These are phyloP conservation scores for Magnaporthiopsis rhizophila DNA, from an alignment of 2,329 filamentous ascomycete species.

Conservation along the genomic window DNA sequence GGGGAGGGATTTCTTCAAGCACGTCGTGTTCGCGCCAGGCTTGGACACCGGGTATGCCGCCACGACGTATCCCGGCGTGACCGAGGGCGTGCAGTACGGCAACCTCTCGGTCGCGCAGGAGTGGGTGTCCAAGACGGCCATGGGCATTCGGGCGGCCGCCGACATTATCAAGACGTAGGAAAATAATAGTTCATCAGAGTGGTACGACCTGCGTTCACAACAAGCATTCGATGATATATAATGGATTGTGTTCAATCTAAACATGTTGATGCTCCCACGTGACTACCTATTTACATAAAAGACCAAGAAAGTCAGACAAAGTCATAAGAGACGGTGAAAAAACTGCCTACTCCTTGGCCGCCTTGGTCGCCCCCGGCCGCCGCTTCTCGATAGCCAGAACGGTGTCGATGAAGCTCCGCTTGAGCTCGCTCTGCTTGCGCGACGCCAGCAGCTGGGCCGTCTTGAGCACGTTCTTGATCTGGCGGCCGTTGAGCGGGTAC, in stretches of 20 bases:
- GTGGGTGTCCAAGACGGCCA: slow-evolving; percentile 28
- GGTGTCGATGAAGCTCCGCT: slow-evolving; percentile 21
- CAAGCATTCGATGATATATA: too few relatives aligned
- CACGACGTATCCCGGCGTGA: slow-evolving; percentile 47
- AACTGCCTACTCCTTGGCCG: not conserved
- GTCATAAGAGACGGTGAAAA: not conserved
- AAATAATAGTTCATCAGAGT: too few relatives aligned
- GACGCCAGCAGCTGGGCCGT: slow-evolving; percentile 23
- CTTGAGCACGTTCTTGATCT: slow-evolving; percentile 30
- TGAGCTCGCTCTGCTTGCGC: slow-evolving; percentile 25
- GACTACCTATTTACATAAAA: too few relatives aligned
- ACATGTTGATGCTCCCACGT: too few relatives aligned
- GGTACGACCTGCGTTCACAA: too few relatives aligned
- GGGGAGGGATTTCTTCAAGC: slow-evolving; percentile 34
- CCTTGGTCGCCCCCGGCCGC: slow-evolving; percentile 12
- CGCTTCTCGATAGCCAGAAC: slow-evolving; percentile 16
- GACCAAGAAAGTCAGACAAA: too few relatives aligned
- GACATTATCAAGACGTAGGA: slow-evolving; percentile 24
- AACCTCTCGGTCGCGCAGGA: slow-evolving; percentile 22
- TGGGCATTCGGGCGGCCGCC: slow-evolving; percentile 24
- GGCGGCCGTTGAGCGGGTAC: slow-evolving; percentile 25
- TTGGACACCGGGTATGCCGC: slow-evolving; percentile 36
- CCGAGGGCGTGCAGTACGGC: slow-evolving; percentile 55
- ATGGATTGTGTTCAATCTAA: too few relatives aligned
- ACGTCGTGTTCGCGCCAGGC: slow-evolving; percentile 39